Evolutionary conservation across 2,329 filamentous ascomycete genomes (phyloP), one percentile per base, ranked within the genome.

Genomic region (Colletotrichum sp.): DNA sequence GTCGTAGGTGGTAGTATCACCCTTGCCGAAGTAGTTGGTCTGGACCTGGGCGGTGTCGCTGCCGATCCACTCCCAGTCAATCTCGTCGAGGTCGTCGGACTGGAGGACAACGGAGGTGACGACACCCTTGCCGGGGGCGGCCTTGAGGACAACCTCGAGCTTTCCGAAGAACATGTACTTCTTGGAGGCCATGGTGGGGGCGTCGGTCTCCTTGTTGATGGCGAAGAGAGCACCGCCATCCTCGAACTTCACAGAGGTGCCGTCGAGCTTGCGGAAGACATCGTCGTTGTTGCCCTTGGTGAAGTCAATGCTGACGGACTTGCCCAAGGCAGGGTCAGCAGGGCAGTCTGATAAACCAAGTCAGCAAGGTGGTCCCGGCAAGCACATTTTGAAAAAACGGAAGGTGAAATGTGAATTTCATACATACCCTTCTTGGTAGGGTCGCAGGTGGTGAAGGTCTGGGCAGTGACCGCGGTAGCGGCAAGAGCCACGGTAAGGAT

Each of bases 141-240:
- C 93, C 85, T 96, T 94, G 82, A 98, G 88, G 34, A 91, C 92
- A 76, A 95, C 92, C 71, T 98, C 94, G 80, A 98, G 91, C 81
- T 93, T 93, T 77, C 97, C 97, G 84, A 98, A 99, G 95, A 99
- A 98, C 84, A 99, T 95, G 89, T 98, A 99, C 90, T 96, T 96
- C 81, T 92, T 90, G 72, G 91, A 91, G 81, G 89, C 90, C 84
- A 98, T 95, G 39, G 94, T 95, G 48, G 95, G 93, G 65, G 90
- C 92, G 68, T 95, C 90, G 15, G 83, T 88, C 78, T 92, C 90
- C 67, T 91, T 88, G 44, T 90, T 90, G 86, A 98, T 98, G 80
- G 91, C 90, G 86, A 92, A 92, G 77, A 86, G 83, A 76, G 90
- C 90, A 78, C 90, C 90, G 71, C 79, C 78, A 60, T 78, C 63